A percentile compares a stretch with the other conserved stretches of the same genome.
These are phyloP conservation scores for Pseudevernia furfuracea DNA, from an alignment of 495 filamentous ascomycete genomes.

Conservation along the genomic window DNA sequence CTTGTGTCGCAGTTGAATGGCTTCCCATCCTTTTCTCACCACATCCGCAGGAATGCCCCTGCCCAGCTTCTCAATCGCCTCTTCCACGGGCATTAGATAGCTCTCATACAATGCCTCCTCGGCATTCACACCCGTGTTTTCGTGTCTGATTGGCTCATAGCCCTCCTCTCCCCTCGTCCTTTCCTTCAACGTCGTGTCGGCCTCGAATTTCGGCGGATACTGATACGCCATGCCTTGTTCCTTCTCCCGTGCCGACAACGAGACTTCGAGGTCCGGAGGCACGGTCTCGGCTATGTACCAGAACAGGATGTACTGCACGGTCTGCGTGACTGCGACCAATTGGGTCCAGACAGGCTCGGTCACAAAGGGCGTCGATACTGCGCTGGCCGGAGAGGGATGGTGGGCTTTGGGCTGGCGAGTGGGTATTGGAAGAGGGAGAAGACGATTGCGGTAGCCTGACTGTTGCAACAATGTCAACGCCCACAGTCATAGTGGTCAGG, in stretches of 20 bases:
- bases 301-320: slow-evolving; percentile 39
- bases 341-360: slow-evolving; percentile 41
- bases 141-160: slow-evolving; percentile 37
- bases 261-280: slow-evolving; percentile 33
- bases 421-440: slow-evolving; percentile 37
- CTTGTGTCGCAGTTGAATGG: slow-evolving; percentile 26
- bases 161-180: slow-evolving; percentile 34
- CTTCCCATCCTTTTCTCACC: slow-evolving; percentile 38
- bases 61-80: slow-evolving; percentile 35
- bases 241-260: slow-evolving; percentile 11
- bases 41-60: slow-evolving; percentile 36
- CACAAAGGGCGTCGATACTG: slow-evolving; percentile 22
- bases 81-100: slow-evolving; percentile 35
- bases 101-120: slow-evolving; percentile 39
- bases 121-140: slow-evolving; percentile 38
- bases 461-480: slow-evolving; percentile 9
- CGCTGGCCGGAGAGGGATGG: slow-evolving; percentile 17
- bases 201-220: slow-evolving; percentile 27
- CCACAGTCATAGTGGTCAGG: background rate
- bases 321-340: slow-evolving; percentile 28
- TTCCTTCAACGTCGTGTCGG: slow-evolving; percentile 30
- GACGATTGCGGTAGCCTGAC: slow-evolving; percentile 43
- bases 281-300: slow-evolving; percentile 47
- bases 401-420: slow-evolving; percentile 35
- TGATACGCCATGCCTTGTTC: slow-evolving; percentile 22